Conservation (phyloP, 768 basidiomycete genomes). For the Pleurotus pulmonarius region DNA sequence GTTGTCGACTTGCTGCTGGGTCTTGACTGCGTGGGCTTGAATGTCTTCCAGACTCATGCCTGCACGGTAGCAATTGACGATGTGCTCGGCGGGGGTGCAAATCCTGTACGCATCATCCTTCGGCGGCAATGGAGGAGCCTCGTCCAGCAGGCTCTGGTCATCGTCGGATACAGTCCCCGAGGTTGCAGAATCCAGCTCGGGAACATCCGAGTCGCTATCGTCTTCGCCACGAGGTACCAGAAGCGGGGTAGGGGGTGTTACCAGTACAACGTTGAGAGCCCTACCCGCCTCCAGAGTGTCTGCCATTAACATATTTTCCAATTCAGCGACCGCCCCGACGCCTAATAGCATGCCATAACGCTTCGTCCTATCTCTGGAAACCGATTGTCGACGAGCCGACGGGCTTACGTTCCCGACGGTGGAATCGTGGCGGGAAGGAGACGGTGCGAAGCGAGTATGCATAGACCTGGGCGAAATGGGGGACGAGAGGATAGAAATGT, state of each 20-base stretch:
- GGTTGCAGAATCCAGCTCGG: slow-evolving; percentile 31
- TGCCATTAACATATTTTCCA: neutral
- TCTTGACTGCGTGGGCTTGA: slow-evolving; percentile 3
- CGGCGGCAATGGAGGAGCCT: slow-evolving; percentile 18
- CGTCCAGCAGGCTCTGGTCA: slow-evolving; percentile 33
- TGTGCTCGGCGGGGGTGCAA: slow-evolving; percentile 35
- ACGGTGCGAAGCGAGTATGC: neutral
- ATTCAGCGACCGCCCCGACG: neutral
- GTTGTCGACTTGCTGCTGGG: neutral
- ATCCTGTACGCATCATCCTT: slow-evolving; percentile 20
- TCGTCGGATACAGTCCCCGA: slow-evolving; percentile 22
- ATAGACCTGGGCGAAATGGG: neutral
- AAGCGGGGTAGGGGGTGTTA: slow-evolving; percentile 1
- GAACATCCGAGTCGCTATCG: neutral
- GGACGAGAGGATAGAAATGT: neutral
- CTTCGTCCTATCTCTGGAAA: neutral
- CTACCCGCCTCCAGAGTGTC: neutral
- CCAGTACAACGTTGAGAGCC: neutral
- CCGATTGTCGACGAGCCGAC: neutral
- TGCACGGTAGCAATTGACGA: slow-evolving; percentile 33
- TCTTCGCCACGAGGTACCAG: neutral
- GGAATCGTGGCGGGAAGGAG: neutral
- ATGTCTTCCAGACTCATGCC: slow-evolving; percentile 22
- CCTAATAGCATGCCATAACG: neutral
- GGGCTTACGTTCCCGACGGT: neutral